phyloP scores from a whole-genome alignment of 176 grass and related monocot genomes.

The Cenchrus purpureus region DNA sequence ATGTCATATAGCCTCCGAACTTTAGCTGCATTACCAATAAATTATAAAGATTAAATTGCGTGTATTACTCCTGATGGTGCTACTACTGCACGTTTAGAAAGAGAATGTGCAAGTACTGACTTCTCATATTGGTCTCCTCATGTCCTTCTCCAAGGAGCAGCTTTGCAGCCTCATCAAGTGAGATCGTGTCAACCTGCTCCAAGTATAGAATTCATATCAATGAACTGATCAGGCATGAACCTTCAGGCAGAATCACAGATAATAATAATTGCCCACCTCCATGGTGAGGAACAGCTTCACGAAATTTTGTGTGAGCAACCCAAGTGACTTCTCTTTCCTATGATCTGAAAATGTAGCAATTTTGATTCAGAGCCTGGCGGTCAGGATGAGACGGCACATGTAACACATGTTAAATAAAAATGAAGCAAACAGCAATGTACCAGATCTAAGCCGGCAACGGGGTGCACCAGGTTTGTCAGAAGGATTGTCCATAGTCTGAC shows the following conservation, averaged over 20 bases:
- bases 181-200: constrained; percentile 60
- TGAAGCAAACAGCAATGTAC: constrained; percentile 39
- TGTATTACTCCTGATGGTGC: background rate
- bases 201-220: constrained; percentile 16
- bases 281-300: constrained; percentile 87
- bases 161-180: constrained; percentile 83
- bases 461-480: constrained; percentile 41
- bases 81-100: background rate
- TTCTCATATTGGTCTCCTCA: constrained; percentile 81
- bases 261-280: constrained; percentile 53
- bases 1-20: constrained; percentile 92
- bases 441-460: constrained; percentile 54
- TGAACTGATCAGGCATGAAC: background rate
- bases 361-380: constrained; percentile 9
- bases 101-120: constrained; percentile 35
- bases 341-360: constrained; percentile 46
- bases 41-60: background rate
- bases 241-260: background rate
- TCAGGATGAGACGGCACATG: constrained; percentile 1
- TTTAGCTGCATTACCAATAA: constrained; percentile 59
- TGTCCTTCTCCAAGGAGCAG: constrained; percentile 72
- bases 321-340: constrained; percentile 89
- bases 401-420: background rate
- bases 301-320: constrained; percentile 87
- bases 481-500: constrained; percentile 38